Evolutionary conservation across 495 filamentous ascomycete species (phyloP).

Genomic region (Ramalina intermedia): DNA sequence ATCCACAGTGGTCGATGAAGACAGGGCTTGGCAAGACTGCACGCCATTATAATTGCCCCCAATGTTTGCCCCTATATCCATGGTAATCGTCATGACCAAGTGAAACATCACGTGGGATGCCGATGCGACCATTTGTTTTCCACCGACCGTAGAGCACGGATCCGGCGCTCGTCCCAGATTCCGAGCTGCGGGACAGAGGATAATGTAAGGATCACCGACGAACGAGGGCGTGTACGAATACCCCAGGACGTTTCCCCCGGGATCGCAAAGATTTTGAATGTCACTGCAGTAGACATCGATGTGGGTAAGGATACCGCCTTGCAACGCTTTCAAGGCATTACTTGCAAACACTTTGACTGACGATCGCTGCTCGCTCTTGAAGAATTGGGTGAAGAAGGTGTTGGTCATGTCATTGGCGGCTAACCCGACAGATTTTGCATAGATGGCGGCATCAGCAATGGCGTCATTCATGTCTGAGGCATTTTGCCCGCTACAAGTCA

Average conservation of each 20-base stretch:
- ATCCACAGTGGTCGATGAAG: background rate
- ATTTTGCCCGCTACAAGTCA: background rate
- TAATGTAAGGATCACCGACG: conserved; percentile 1
- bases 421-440: background rate
- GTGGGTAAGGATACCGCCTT: background rate
- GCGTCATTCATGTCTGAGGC: background rate
- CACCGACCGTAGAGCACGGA: conserved; percentile 1
- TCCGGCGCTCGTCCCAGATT: background rate
- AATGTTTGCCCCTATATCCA: background rate
- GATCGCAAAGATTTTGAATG: background rate
- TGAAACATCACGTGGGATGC: conserved; percentile 4
- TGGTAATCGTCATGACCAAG: conserved; percentile 3
- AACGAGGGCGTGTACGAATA: conserved; percentile 3
- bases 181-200: conserved; percentile 1
- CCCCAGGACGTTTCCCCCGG: conserved; percentile 3
- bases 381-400: background rate
- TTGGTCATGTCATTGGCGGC: background rate
- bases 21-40: background rate
- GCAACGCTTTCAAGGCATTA: background rate
- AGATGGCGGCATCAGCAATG: conserved; percentile 3
- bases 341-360: background rate
- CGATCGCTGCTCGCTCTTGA: background rate
- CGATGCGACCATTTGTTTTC: background rate
- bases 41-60: conserved; percentile 1
- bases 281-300: conserved; percentile 3